Evolutionary conservation across 257 asterid genomes (phyloP).

Genomic region (Solanum etuberosum): DNA sequence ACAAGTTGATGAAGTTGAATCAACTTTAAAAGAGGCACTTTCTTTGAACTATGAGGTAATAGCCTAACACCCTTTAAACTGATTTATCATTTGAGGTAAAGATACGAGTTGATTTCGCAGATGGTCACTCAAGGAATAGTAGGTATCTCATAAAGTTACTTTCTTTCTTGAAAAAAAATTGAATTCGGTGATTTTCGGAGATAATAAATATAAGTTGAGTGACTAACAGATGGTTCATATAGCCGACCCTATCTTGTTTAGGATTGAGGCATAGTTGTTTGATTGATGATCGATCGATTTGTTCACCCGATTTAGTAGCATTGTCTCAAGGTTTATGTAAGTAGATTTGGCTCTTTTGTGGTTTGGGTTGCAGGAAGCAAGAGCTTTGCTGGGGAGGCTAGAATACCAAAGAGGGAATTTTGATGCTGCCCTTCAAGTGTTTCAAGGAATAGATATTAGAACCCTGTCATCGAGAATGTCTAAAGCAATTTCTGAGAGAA

Average conservation of each 20-base stretch:
- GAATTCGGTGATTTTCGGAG: not conserved
- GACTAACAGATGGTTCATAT: not conserved
- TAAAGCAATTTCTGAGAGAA: slow-evolving; percentile 50
- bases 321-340: not conserved
- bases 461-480: slow-evolving; percentile 63
- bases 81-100: not conserved
- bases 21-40: slow-evolving; percentile 89
- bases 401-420: slow-evolving; percentile 88
- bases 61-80: not conserved
- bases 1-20: slow-evolving; percentile 90
- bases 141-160: not conserved
- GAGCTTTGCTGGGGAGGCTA: slow-evolving; percentile 88
- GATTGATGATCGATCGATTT: not conserved
- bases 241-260: not conserved
- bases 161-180: not conserved
- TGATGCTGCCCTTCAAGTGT: slow-evolving; percentile 94
- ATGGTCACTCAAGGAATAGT: not conserved
- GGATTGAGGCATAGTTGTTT: not conserved
- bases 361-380: slow-evolving; percentile 61
- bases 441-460: slow-evolving; percentile 79
- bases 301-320: not conserved
- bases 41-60: slow-evolving; percentile 82
- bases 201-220: not conserved
- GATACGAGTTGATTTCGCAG: not conserved
- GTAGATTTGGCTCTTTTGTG: not conserved